Conservation (phyloP, 2,329 filamentous ascomycete genomes). For the Colletotrichum endophyticum region DNA sequence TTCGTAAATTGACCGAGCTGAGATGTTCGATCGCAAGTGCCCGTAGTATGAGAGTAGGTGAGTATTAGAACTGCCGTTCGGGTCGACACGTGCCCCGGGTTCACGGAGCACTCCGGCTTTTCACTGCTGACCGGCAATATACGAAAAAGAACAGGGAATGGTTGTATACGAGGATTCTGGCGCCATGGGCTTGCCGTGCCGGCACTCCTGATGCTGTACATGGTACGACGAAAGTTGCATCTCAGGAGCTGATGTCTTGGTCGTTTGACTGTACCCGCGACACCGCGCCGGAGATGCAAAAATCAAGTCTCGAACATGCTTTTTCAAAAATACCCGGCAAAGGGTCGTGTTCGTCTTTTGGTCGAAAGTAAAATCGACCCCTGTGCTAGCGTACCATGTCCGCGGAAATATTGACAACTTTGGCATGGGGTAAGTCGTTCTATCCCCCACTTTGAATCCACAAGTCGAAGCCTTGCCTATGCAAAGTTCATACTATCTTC, state of each 20-base stretch:
- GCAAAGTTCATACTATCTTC: neutral
- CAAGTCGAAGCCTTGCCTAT: neutral
- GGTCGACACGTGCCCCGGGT: neutral
- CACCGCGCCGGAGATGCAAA: neutral
- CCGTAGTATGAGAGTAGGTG: neutral
- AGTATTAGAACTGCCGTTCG: neutral
- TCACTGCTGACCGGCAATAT: neutral
- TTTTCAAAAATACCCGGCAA: neutral
- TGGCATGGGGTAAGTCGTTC: neutral
- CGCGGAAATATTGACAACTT: neutral
- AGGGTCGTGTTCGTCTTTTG: neutral
- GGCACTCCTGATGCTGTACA: neutral
- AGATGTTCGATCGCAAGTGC: neutral
- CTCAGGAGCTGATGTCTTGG: neutral
- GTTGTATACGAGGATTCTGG: neutral
- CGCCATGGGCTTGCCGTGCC: neutral
- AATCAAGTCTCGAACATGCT: neutral
- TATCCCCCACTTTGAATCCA: neutral
- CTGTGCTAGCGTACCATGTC: neutral
- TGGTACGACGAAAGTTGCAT: neutral
- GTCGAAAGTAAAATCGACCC: neutral
- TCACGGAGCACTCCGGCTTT: neutral
- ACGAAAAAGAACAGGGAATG: neutral
- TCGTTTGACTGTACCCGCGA: neutral
- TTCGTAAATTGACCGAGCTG: neutral